Percentiles rank a stretch among this genome's conserved stretches.
Conservation (phyloP, 1,139 yeast species). For the Taphrina confusa region DNA sequence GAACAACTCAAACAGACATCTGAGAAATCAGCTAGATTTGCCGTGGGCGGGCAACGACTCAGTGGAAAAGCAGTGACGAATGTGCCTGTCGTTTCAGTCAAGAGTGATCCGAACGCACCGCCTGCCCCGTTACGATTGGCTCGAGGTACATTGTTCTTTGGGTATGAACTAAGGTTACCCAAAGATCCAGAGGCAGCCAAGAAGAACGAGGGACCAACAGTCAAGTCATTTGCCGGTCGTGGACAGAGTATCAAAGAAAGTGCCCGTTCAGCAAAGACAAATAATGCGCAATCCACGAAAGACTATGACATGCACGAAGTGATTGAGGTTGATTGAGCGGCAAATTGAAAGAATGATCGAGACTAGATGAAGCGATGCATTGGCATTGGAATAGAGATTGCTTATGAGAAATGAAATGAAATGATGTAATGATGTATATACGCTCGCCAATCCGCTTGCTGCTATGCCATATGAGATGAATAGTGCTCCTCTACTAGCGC, state of each 20-base stretch:
- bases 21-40: constrained; percentile 48
- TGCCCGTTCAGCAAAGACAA: background rate
- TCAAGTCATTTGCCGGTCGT: constrained; percentile 29
- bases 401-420: too few species aligned
- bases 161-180: constrained; percentile 46
- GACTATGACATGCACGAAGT: constrained; percentile 16
- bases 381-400: too few species aligned
- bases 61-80: constrained; percentile 58
- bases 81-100: constrained; percentile 34
- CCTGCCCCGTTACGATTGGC: constrained; percentile 67
- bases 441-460: too few species aligned
- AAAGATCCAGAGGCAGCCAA: constrained; percentile 13
- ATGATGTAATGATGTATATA: too few species aligned
- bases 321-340: constrained; percentile 37
- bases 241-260: constrained; percentile 29
- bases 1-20: constrained; percentile 40
- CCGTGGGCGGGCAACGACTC: constrained; percentile 70
- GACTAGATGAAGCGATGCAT: too few species aligned
- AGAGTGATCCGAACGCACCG: constrained; percentile 35
- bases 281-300: background rate
- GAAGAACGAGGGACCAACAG: background rate
- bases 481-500: background rate
- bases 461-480: too few species aligned
- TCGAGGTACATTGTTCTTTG: constrained; percentile 85
- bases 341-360: too few species aligned